A percentile compares a stretch with the other conserved stretches of the same genome.
Evolutionary conservation across 805 yeast species (phyloP).

Genomic region (Candida nanaspora): DNA sequence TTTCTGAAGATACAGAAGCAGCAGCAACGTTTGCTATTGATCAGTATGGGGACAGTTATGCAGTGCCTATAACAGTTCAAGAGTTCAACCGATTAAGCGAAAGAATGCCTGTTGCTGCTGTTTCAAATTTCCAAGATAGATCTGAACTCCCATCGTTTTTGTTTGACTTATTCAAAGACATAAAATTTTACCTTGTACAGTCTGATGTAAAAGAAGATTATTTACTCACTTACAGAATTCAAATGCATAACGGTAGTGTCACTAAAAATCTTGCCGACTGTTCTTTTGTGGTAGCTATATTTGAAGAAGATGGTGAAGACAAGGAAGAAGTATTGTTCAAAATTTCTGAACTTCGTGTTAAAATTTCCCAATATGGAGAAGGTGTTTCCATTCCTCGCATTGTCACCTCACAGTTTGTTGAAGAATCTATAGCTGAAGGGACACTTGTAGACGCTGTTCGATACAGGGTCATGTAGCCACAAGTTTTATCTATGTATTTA

Average conservation of each 20-base stretch:
- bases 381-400: slow-evolving; percentile 29
- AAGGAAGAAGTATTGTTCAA: background rate
- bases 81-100: slow-evolving; percentile 15
- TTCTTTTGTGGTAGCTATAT: slow-evolving; percentile 31
- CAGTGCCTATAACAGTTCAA: slow-evolving; percentile 21
- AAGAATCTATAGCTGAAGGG: slow-evolving; percentile 20
- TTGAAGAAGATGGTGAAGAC: slow-evolving; percentile 4
- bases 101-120: background rate
- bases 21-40: slow-evolving; percentile 38
- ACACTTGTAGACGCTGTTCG: slow-evolving; percentile 8
- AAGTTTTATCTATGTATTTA: too few relatives aligned
- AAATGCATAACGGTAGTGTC: slow-evolving; percentile 33
- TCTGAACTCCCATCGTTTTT: background rate
- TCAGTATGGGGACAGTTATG: slow-evolving; percentile 55
- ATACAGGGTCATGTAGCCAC: background rate
- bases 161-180: slow-evolving; percentile 24
- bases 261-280: slow-evolving; percentile 22
- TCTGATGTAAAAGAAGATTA: slow-evolving; percentile 10
- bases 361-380: slow-evolving; percentile 1
- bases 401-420: slow-evolving; percentile 28
- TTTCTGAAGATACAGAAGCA: slow-evolving; percentile 23
- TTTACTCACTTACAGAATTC: slow-evolving; percentile 8
- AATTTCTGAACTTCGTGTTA: slow-evolving; percentile 2
- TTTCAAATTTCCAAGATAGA: background rate
- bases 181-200: slow-evolving; percentile 18